Base-by-base conservation (phyloP, 2,329 filamentous ascomycete species). In the Alternaria panax region DNA sequence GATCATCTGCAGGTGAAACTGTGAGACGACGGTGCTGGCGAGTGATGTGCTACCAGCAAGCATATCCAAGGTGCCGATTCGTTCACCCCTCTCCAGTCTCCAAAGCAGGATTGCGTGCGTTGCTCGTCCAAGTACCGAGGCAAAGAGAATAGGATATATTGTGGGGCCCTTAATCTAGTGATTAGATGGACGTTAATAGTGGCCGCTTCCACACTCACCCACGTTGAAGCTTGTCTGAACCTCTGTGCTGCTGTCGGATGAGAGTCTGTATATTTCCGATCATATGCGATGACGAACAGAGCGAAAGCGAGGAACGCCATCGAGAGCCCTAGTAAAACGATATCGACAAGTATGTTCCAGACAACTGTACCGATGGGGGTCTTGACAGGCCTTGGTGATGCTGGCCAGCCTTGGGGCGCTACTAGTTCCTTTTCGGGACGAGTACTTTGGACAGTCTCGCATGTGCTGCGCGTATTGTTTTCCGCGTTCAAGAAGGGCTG, bases 1-100 rank as follows among this genome's bases (percentile, higher is more conserved):
- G 1, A 48, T 1, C 0, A 16, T 1, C 1, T 20, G 28, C 0
- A 34, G 2, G 1, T 48, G 45, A 0, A 48, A 34, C 4, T 48
- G 45, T 7, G 45, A 48, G 1, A 12, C 28, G 0, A 48, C 45
- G 1, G 45, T 34, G 1, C 45, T 34, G 0, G 28, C 34, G 4
- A 48, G 45, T 2, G 45, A 48, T 2, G 45, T 7, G 4, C 45
- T 48, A 2, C 45, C 5, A 7, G 45, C 28, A 0, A 48, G 28
- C 34, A 1, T 11, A 6, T 47, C 28, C 2, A 47, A 7, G 0
- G 1, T 16, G 16, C 2, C 18, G 5, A 47, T n/a, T 2, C 18
- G 6, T 32, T 47, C 7, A 28, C 45, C 45, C 5, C 0, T 34
- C 5, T 1, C 28, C 1, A 47, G 7, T 4, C 45, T n/a, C 45